Base-by-base conservation (phyloP, 495 filamentous ascomycete species). In the Letharia columbiana region DNA sequence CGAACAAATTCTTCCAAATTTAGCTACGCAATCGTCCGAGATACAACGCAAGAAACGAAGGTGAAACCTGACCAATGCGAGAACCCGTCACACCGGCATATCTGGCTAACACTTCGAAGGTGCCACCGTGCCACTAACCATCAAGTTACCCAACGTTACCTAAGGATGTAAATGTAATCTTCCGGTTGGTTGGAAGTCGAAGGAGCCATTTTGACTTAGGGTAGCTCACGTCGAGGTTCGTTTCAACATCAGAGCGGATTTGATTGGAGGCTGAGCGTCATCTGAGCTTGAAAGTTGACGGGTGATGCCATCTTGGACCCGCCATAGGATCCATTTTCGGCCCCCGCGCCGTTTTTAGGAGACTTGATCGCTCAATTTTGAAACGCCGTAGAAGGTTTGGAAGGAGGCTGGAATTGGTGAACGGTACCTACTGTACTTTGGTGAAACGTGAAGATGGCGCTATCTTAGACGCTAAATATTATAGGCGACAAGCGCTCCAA, bases 401-500 rank as follows among this genome's bases (percentile, higher is more conserved):
- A 20, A 57, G 54, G 37, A 8, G 37, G 37, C 8, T 37, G 4
- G 52, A 35, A 28, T 28, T 28, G 23, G 23, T 28, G 23, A 28
- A 28, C 23, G 23, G 23, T 28, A 28, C 23, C 23, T 28, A 28
- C 23, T 28, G 23, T 28, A 44, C 2, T 12, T 56, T 57, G 4
- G 33, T 57, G 54, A 57, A 57, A 57, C 54, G 54, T 5, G 54
- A 7, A 57, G 15, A 57, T 56, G 52, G 52, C 52, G 31, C 28
- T 56, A 35, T 12, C 12, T 12, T 11, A 12, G 31, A 56, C 28
- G n/a, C 33, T 35, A 37, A 11, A 57, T 28, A 0, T 20, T 37
- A 57, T 57, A 57, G 17, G 54, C 54, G 54, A 57, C 33, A 57
- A 17, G 11, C 54, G 54, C 54, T 57, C 54, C 54, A 57, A 37